Evolutionary conservation across 441 rosid species (phyloP).

Genomic region (Manihot esculenta): DNA sequence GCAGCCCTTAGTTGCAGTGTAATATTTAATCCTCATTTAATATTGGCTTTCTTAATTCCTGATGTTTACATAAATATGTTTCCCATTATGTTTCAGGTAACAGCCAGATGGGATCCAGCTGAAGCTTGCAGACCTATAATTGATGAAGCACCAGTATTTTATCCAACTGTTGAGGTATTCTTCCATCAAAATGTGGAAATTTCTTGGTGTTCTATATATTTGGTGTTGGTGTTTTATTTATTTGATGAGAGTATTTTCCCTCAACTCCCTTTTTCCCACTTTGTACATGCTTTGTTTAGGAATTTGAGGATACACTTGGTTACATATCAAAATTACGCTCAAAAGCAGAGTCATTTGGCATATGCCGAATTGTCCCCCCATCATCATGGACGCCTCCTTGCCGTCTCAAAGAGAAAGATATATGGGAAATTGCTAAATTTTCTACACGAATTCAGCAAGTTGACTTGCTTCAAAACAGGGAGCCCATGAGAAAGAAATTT

Average conservation of each 20-base stretch:
- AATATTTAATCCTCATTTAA: neutral
- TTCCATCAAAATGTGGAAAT: slow-evolving; percentile 8
- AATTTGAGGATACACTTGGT: slow-evolving; percentile 83
- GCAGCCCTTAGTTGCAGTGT: neutral
- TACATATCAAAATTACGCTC: slow-evolving; percentile 77
- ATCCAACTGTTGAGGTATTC: slow-evolving; percentile 81
- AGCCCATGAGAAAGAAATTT: slow-evolving; percentile 71
- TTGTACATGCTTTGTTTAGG: slow-evolving; percentile 60
- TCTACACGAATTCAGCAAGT: slow-evolving; percentile 84
- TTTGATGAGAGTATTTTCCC: too few relatives aligned
- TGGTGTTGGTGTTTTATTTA: too few relatives aligned
- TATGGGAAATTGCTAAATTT: slow-evolving; percentile 76
- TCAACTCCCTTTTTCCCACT: too few relatives aligned
- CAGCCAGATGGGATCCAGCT: slow-evolving; percentile 72
- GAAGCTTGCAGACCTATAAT: slow-evolving; percentile 74
- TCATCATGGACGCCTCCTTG: slow-evolving; percentile 82
- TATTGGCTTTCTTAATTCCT: slow-evolving; percentile 6
- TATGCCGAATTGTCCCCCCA: slow-evolving; percentile 95
- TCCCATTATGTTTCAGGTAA: slow-evolving; percentile 46
- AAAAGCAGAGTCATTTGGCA: slow-evolving; percentile 78
- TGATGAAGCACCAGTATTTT: slow-evolving; percentile 89
- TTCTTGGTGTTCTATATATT: too few relatives aligned
- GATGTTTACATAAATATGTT: slow-evolving; percentile 12
- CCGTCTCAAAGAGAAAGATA: slow-evolving; percentile 55
- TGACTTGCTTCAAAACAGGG: slow-evolving; percentile 90